Percentiles rank a stretch among this genome's conserved stretches.
Conservation (phyloP, 2,329 filamentous ascomycete genomes). For the Arthrobotrys iridis region DNA sequence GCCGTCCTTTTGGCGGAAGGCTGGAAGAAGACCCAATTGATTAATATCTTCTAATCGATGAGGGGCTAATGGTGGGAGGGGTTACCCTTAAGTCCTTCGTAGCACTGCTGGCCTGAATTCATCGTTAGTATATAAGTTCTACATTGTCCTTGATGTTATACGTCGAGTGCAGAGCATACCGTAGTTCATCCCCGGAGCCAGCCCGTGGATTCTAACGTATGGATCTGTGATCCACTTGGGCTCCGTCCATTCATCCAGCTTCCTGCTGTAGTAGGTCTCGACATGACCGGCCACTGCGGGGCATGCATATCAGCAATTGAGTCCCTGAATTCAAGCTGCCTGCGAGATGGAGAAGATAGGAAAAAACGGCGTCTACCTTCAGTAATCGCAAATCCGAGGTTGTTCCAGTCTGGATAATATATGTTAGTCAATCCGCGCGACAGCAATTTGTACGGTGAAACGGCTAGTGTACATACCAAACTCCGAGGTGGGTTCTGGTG, state of each 20-base stretch:
- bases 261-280: slow-evolving; percentile 81
- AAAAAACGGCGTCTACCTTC: slow-evolving; percentile 73
- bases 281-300: slow-evolving; percentile 89
- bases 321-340: slow-evolving; percentile 2
- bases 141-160: not conserved
- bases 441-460: not conserved
- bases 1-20: slow-evolving; percentile 81
- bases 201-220: slow-evolving; percentile 88
- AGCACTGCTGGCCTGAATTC: slow-evolving; percentile 78
- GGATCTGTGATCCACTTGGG: slow-evolving; percentile 84
- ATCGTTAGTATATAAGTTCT: slow-evolving; percentile 7
- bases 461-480: slow-evolving; percentile 11
- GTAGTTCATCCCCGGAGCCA: slow-evolving; percentile 95
- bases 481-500: slow-evolving; percentile 47
- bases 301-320: slow-evolving; percentile 7
- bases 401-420: slow-evolving; percentile 77
- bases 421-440: not conserved
- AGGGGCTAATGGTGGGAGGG: not conserved
- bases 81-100: slow-evolving; percentile 85
- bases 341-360: no score
- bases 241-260: slow-evolving; percentile 78
- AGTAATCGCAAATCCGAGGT: slow-evolving; percentile 90
- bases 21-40: slow-evolving; percentile 60
- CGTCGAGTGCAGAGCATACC: slow-evolving; percentile 60
- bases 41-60: not conserved